Evolutionary conservation across 2,329 filamentous ascomycete species (phyloP), one percentile per base, ranked within the genome.

Genomic region (Tolypocladium guangdongense): DNA sequence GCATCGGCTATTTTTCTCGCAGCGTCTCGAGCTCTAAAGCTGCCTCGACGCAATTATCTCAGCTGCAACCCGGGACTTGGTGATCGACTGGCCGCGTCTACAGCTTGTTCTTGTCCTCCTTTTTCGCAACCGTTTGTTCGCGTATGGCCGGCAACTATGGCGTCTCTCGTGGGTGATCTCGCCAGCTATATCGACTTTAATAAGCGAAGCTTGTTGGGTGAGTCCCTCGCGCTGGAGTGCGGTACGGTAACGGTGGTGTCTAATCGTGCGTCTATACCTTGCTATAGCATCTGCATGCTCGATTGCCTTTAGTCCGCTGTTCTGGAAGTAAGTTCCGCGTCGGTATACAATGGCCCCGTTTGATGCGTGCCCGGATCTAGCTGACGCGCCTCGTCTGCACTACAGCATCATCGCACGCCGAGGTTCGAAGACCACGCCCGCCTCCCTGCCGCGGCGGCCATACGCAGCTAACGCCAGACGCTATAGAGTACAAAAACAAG

Each of bases 231-330:
- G 18, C 43, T 6, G 27, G 16, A 18, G 27, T 33, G 27, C 27
- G 43, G 10, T 47, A 18, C 18, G 38, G 38, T 36, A 30, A 52
- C 32, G 39, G 30, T 37, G 16, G 41, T 33, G 39, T 7, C 49
- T 30, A 22, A 45, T 32, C 1, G n/a, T 27, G 39, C 47, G 41
- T 51, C 54, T 57, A 54, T 32, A 45, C 33, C 46, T 49, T 43
- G 37, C 22, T n/a, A 39, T 54, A 96, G 91, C 93, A 61, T 88
- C 90, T 61, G 88, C 85, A 49, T 78, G 77, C 53, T 81, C 88
- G 52, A 95, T 99, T 72, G 80, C 86, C 49, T 97, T 99, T 73
- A 99, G 99, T 72, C 93, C 93, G 24, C 86, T 93, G n/a, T 97
- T 96, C 72, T 99, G 93, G 93, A 99, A 99, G 91, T 96, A 79